Conservation (phyloP, 176 grass and related monocot species). For the Oropetium thomaeum region DNA sequence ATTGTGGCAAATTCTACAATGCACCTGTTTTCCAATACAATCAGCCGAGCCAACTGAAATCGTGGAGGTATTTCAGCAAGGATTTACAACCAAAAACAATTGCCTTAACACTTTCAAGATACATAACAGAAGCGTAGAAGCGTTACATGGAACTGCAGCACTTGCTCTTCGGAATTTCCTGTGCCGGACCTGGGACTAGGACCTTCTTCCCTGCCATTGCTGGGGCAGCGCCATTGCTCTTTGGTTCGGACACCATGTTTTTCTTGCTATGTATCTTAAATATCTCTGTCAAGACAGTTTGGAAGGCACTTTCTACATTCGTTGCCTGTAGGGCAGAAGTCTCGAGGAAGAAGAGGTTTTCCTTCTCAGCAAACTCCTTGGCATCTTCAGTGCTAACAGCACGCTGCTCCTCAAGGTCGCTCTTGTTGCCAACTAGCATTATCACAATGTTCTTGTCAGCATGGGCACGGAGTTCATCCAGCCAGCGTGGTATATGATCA, state of each 20-base stretch:
- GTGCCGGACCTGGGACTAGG: constrained; percentile 47
- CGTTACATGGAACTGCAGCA: constrained; percentile 38
- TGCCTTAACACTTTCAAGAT: background rate
- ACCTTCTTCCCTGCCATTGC: constrained; percentile 55
- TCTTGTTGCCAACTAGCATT: constrained; percentile 84
- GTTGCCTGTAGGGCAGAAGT: constrained; percentile 63
- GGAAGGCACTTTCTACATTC: constrained; percentile 63
- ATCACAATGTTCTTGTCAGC: constrained; percentile 81
- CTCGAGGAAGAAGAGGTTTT: constrained; percentile 76
- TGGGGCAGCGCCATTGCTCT: constrained; percentile 31
- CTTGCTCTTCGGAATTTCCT: constrained; percentile 68
- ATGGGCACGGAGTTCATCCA: constrained; percentile 65
- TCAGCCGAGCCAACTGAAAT: constrained; percentile 4
- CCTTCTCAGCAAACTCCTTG: constrained; percentile 72
- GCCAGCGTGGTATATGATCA: constrained; percentile 78
- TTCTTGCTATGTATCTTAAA: constrained; percentile 69
- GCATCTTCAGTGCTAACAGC: constrained; percentile 59
- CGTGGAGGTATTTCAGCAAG: background rate
- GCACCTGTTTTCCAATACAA: background rate
- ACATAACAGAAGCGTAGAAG: background rate
- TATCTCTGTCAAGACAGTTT: constrained; percentile 67
- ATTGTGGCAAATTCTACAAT: constrained; percentile 11
- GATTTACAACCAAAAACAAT: constrained; percentile 40
- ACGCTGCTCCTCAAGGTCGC: constrained; percentile 60
- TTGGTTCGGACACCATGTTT: constrained; percentile 43